Conservation (phyloP, 1,139 yeast genomes). For the Candida sp. region DNA sequence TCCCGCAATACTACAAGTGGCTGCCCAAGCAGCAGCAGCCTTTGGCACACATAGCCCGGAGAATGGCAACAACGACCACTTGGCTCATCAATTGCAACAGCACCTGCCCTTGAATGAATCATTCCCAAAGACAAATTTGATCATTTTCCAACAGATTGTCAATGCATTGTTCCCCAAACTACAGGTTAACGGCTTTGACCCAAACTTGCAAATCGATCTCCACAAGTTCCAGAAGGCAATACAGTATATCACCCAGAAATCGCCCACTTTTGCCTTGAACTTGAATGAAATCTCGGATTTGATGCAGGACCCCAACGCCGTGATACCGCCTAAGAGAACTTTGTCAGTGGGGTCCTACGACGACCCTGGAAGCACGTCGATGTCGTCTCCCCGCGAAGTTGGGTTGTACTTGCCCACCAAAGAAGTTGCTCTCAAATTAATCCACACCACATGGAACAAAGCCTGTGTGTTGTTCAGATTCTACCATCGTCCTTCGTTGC, state of each 20-base stretch:
- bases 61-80: slow-evolving; percentile 8
- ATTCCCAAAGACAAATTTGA: slow-evolving; percentile 19
- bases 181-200: slow-evolving; percentile 40
- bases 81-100: not conserved
- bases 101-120: slow-evolving; percentile 7
- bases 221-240: slow-evolving; percentile 34
- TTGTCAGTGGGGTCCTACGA: slow-evolving; percentile 26
- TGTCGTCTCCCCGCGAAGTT: slow-evolving; percentile 43
- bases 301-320: slow-evolving; percentile 23
- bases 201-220: slow-evolving; percentile 33
- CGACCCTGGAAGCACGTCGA: slow-evolving; percentile 10
- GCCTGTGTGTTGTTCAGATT: slow-evolving; percentile 87
- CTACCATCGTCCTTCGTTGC: slow-evolving; percentile 84
- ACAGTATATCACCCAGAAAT: slow-evolving; percentile 25
- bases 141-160: slow-evolving; percentile 32
- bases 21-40: slow-evolving; percentile 17
- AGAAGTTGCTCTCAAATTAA: slow-evolving; percentile 70
- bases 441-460: slow-evolving; percentile 81
- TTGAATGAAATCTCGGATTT: slow-evolving; percentile 28
- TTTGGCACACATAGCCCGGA: slow-evolving; percentile 8
- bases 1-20: slow-evolving; percentile 16
- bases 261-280: slow-evolving; percentile 15
- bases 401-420: slow-evolving; percentile 78
- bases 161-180: slow-evolving; percentile 55
- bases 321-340: slow-evolving; percentile 17